Evolutionary conservation across 1,284 basidiomycete species (phyloP), one percentile per base, ranked within the genome.

Genomic region (Marasmius sp.): DNA sequence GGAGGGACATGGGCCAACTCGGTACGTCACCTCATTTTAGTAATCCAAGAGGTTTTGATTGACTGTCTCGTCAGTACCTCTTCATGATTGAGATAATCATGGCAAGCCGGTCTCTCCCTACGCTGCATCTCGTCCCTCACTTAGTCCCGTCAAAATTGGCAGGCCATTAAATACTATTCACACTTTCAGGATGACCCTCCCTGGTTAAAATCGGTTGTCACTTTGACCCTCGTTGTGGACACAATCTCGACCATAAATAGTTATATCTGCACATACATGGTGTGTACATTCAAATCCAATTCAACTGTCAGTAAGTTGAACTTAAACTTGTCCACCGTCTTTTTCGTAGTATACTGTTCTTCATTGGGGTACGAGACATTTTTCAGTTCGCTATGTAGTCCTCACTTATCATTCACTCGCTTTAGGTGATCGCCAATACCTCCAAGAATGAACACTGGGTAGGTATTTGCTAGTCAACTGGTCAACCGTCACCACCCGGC

Each of bases 1-100:
- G 52, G 34, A 54, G 52, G 52, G 38, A 54, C 52, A 38, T 54
- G 52, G 52, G 52, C 37, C 52, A 54, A 54, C 38, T 54, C 52
- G 3, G 52, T 54, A 37, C 9, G 52, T n/a, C 11, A 11, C 16
- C 38, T 38, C 34, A n/a, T 3, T 36, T n/a, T 36, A n/a, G 8
- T n/a, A n/a, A n/a, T n/a, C n/a, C 12, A 11, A 18, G 34, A 8
- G 34, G 34, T 8, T 34, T 10, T 3, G 2, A 14, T 7, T 54
- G n/a, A 51, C 33, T 37, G 36, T 38, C 34, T 4, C 20, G 20
- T 8, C 34, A 54, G 52, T 54, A 54, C 20, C 37, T 54, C 20
- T 54, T 38, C 34, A 54, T 54, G 52, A 38, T 54, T n/a, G 52
- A 54, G 52, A 34, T 54, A 2, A 54, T 54, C 14, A 54, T 54